Percentiles rank a stretch among this genome's conserved stretches.
These are phyloP conservation scores for Megacollybia marginata DNA, from an alignment of 768 basidiomycete genomes.

Conservation along the genomic window DNA sequence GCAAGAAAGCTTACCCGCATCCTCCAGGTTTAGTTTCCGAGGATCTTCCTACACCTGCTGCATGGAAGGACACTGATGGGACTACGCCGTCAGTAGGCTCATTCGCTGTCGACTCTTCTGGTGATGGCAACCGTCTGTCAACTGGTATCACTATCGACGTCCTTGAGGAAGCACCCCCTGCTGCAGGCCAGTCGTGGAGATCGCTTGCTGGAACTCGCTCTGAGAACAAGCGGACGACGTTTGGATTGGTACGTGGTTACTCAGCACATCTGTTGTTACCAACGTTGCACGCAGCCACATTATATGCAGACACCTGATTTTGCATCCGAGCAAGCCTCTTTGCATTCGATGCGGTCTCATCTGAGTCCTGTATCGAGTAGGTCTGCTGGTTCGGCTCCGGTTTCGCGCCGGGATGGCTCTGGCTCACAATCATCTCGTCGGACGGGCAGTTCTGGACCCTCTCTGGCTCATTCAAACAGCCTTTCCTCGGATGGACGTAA, in stretches of 20 bases:
- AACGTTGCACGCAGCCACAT: neutral
- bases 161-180: neutral
- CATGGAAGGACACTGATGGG: neutral
- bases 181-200: neutral
- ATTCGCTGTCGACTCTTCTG: neutral
- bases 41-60: neutral
- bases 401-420: neutral
- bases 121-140: neutral
- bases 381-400: neutral
- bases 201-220: neutral
- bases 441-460: neutral
- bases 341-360: neutral
- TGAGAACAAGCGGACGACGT: neutral
- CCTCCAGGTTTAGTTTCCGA: slow-evolving; percentile 2
- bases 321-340: neutral
- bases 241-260: neutral
- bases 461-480: neutral
- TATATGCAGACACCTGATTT: neutral
- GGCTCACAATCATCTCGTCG: neutral
- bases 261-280: neutral
- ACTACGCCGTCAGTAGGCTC: neutral
- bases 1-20: slow-evolving; percentile 1
- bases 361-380: neutral
- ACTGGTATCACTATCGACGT: neutral
- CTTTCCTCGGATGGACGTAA: neutral